A percentile compares a stretch with the other conserved stretches of the same genome.
phyloP scores from a whole-genome alignment of 2,329 filamentous ascomycete species.

The Neonectria sp. region DNA sequence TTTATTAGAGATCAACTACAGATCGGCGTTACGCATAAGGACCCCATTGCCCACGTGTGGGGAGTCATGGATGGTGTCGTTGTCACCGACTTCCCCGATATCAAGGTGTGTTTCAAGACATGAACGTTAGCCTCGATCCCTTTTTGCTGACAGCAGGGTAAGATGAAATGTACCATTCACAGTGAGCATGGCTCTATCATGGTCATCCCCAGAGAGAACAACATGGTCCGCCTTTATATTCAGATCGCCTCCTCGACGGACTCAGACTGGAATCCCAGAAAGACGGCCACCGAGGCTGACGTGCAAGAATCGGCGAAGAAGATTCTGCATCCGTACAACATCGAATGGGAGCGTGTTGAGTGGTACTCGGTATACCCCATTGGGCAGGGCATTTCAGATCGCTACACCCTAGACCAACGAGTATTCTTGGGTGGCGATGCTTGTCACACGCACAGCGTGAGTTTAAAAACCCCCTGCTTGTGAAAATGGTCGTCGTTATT shows the following conservation, averaged over 20 bases:
- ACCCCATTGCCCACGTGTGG: conserved; percentile 81
- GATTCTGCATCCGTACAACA: conserved; percentile 76
- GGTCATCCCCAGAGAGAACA: conserved; percentile 81
- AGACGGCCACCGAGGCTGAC: conserved; percentile 73
- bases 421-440: conserved; percentile 84
- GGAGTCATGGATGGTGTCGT: conserved; percentile 83
- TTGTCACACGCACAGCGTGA: conserved; percentile 83
- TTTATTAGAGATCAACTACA: conserved; percentile 75
- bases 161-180: conserved; percentile 84
- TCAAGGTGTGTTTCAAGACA: conserved; percentile 67
- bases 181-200: conserved; percentile 82
- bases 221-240: conserved; percentile 79
- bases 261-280: conserved; percentile 72
- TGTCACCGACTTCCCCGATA: conserved; percentile 82
- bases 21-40: conserved; percentile 80
- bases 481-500: conserved; percentile 52
- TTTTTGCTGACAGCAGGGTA: conserved; percentile 59
- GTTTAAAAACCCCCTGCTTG: conserved; percentile 45
- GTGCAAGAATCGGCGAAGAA: conserved; percentile 77
- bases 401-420: conserved; percentile 76
- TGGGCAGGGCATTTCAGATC: conserved; percentile 79
- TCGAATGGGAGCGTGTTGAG: conserved; percentile 77
- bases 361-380: conserved; percentile 87
- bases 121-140: neutral
- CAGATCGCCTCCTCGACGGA: conserved; percentile 76